Evolutionary conservation across 768 basidiomycete genomes (phyloP), one percentile per base, ranked within the genome.

Genomic region (Lactarius deliciosus): DNA sequence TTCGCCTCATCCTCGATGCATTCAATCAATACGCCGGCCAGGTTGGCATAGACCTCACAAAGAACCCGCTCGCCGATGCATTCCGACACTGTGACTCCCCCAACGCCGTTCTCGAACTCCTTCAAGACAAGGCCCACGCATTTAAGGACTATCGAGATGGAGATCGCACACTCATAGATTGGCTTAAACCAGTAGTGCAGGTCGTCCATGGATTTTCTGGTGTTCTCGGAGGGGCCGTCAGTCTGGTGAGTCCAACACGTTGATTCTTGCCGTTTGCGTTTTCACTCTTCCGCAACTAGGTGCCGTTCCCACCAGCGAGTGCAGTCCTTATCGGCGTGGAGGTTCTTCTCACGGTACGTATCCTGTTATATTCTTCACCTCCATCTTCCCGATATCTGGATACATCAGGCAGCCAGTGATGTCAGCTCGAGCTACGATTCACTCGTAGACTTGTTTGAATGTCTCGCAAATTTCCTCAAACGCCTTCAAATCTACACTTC

Each of bases 391-490:
- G 8, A 56, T 32, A 18, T 20, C 28, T 9, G 34, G 34, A 30
- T 3, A 30, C 28, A 30, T 30, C 3, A 30, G 28, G 28, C 28
- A 30, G 28, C 28, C 28, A 30, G 28, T 10, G 22, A 11, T 13
- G 36, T 40, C 32, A 58, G 57, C 25, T 22, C 22, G 25, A 54
- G 53, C 53, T 54, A 54, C 16, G 53, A 54, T 54, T 54, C 53
- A 1, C 53, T 54, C 25, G 53, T 54, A 22, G 43, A 43, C 20
- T 20, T 43, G 18, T 43, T 43, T 20, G 43, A 43, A 20, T 43
- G 43, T 8, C 43, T 54, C 53, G 53, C 0, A 7, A 54, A 28
- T 8, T 54, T 54, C 30, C 30, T 28, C 22, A 30, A 41, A 41
- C 41, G 41, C 16, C 41, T 41, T 41, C 6, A 41, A 41, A 41